Percentiles rank a stretch among this genome's conserved stretches.
These are phyloP conservation scores for Boletus vermiculosoides DNA, from an alignment of 768 basidiomycete species.

Conservation along the genomic window DNA sequence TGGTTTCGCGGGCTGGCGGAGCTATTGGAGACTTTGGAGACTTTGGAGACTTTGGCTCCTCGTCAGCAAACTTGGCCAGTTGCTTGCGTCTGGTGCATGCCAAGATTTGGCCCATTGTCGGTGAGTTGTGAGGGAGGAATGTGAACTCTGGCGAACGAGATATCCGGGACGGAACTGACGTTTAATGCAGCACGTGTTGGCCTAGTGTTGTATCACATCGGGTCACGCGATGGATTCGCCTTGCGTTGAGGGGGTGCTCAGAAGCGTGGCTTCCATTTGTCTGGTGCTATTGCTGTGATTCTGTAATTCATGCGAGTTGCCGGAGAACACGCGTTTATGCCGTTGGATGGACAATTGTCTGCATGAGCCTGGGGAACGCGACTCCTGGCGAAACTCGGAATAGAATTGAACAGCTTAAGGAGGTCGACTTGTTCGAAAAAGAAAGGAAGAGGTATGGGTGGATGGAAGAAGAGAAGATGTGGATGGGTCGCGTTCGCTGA, in stretches of 20 bases:
- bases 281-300: slow-evolving; percentile 16
- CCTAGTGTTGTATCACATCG: slow-evolving; percentile 29
- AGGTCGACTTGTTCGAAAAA: slow-evolving; percentile 11
- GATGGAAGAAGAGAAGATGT: not conserved
- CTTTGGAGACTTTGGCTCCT: slow-evolving; percentile 25
- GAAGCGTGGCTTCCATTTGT: slow-evolving; percentile 28
- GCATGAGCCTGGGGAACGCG: slow-evolving; percentile 2
- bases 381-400: slow-evolving; percentile 10
- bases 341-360: slow-evolving; percentile 9
- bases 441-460: not conserved
- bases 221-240: slow-evolving; percentile 25
- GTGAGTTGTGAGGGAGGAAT: slow-evolving; percentile 15
- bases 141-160: slow-evolving; percentile 22
- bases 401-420: slow-evolving; percentile 5
- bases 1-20: slow-evolving; percentile 23
- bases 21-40: slow-evolving; percentile 14
- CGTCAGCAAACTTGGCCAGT: slow-evolving; percentile 25
- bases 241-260: slow-evolving; percentile 25
- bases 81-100: slow-evolving; percentile 28
- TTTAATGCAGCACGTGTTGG: slow-evolving; percentile 30
- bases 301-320: slow-evolving; percentile 11
- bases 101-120: slow-evolving; percentile 30
- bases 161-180: slow-evolving; percentile 28
- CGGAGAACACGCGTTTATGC: slow-evolving; percentile 22
- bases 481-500: slow-evolving; percentile 3